A percentile compares a stretch with the other conserved stretches of the same genome.
phyloP scores from a whole-genome alignment of 768 basidiomycete species.

The Asterophora parasitica region DNA sequence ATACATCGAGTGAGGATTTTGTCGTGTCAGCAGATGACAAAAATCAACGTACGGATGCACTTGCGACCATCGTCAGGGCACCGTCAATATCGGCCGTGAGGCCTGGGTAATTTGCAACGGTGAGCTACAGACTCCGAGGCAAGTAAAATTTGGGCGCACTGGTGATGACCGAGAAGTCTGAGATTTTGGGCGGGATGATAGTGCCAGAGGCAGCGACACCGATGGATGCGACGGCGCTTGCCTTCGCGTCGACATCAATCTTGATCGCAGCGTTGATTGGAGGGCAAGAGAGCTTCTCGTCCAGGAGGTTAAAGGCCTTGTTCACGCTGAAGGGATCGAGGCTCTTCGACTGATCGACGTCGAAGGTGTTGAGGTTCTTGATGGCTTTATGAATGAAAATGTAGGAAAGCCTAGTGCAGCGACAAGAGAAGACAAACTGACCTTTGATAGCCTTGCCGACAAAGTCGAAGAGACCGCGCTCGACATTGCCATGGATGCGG shows the following conservation, averaged over 20 bases:
- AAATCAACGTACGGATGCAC: constrained; percentile 25
- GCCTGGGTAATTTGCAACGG: constrained; percentile 15
- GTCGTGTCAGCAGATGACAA: no score
- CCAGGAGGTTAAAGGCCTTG: constrained; percentile 26
- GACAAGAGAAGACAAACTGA: constrained; percentile 8
- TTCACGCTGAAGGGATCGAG: constrained; percentile 29
- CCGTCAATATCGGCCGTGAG: constrained; percentile 37
- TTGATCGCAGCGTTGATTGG: constrained; percentile 16
- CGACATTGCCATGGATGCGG: constrained; percentile 20
- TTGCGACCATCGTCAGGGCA: constrained; percentile 31
- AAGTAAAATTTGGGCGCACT: constrained; percentile 21
- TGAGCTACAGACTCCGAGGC: background rate
- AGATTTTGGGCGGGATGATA: constrained; percentile 21
- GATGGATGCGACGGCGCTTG: constrained; percentile 23
- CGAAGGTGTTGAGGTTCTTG: constrained; percentile 26
- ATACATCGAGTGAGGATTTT: background rate
- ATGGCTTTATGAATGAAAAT: constrained; percentile 8
- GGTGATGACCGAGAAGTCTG: constrained; percentile 29
- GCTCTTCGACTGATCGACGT: constrained; percentile 24
- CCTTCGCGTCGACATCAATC: constrained; percentile 19
- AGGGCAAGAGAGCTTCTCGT: constrained; percentile 20
- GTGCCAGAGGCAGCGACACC: constrained; percentile 23
- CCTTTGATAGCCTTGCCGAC: constrained; percentile 24
- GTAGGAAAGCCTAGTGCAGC: background rate
- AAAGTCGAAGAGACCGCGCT: constrained; percentile 25